phyloP scores from a whole-genome alignment of 306 rosid species.

The Casuarina glauca region DNA sequence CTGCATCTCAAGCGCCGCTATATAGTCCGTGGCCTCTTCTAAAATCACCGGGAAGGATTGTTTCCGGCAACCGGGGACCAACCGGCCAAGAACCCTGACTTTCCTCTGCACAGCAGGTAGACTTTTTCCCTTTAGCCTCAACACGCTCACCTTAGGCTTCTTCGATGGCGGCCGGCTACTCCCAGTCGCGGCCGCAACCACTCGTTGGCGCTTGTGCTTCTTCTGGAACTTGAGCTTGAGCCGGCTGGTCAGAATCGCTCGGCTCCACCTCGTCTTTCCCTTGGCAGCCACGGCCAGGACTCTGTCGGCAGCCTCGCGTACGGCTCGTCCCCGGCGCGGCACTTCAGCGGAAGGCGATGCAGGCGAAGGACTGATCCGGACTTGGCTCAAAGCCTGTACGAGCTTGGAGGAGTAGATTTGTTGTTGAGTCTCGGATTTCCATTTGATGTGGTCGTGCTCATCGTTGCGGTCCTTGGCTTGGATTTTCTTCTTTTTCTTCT shows the following conservation, averaged over 20 bases:
- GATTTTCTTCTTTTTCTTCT: constrained; percentile 61
- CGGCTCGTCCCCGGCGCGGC: constrained; percentile 62
- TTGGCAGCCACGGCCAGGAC: constrained; percentile 78
- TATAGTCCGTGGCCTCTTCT: constrained; percentile 83
- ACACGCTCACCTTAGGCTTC: constrained; percentile 68
- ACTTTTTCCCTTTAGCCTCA: constrained; percentile 66
- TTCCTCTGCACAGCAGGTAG: constrained; percentile 77
- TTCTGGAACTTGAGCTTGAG: constrained; percentile 71
- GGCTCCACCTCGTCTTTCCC: constrained; percentile 91
- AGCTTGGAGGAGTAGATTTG: constrained; percentile 76
- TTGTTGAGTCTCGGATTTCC: constrained; percentile 82
- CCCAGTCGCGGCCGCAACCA: constrained; percentile 18
- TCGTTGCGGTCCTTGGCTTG: constrained; percentile 39
- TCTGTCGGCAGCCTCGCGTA: constrained; percentile 81
- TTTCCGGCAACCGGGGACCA: constrained; percentile 95
- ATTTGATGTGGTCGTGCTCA: constrained; percentile 43
- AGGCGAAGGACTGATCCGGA: constrained; percentile 31
- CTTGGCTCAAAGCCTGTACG: constrained; percentile 58
- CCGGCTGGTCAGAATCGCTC: constrained; percentile 69
- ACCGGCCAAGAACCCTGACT: constrained; percentile 66
- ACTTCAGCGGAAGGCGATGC: constrained; percentile 17
- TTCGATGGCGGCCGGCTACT: constrained; percentile 41
- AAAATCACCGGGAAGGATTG: constrained; percentile 80
- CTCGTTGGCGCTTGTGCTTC: constrained; percentile 46
- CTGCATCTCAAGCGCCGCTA: constrained; percentile 95